Base-by-base conservation (phyloP, 2,329 filamentous ascomycete species). In the Arthrobotrys entomopaga region DNA sequence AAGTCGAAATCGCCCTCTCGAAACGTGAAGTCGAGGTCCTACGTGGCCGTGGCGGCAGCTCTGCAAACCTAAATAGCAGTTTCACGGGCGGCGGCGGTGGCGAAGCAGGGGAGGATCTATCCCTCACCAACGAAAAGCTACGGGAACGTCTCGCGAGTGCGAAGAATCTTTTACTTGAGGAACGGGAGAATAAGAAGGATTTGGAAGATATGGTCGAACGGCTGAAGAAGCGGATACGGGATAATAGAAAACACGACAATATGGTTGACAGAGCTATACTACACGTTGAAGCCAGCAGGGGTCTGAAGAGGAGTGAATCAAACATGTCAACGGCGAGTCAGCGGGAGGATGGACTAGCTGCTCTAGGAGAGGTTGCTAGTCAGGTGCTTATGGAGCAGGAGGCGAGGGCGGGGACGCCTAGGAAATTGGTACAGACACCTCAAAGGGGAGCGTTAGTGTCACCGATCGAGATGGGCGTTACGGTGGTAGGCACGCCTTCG, bases 1-100 rank as follows among this genome's bases (percentile, higher is more conserved):
- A 78, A 38, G 78, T 79, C 13, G 78, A 79, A 65, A 77, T 76
- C 6, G 77, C 78, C 11, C 76, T 79, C 7, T 75, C 78, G 1
- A 75, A 76, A 43, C 76, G 78, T 15, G 78, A 79, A 65, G 77
- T 79, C 29, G 76, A 78, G 15, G 71, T 75, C 6, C 34, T 75
- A 11, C 56, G 71, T 1, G 57, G 56, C 15, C 49, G 65, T 3
- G 58, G 65, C 2, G 19, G 20, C 6, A 24, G 46, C 22, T 65
- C 49, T 13, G 61, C 40, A 38, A 73, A 61, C 26, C 38, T 53
- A 4, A 66, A 61, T 15, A 74, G 64, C 24, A 74, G 70, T 46
- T 67, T 74, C 50, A 43, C 13, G 6, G 61, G 54, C 4, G 24
- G 29, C 29, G 29, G 29, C 4, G 24, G 29, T 10, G 29, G 29